These are phyloP conservation scores for Lactifluus rugatus DNA, from an alignment of 768 basidiomycete species.

Conservation along the genomic window DNA sequence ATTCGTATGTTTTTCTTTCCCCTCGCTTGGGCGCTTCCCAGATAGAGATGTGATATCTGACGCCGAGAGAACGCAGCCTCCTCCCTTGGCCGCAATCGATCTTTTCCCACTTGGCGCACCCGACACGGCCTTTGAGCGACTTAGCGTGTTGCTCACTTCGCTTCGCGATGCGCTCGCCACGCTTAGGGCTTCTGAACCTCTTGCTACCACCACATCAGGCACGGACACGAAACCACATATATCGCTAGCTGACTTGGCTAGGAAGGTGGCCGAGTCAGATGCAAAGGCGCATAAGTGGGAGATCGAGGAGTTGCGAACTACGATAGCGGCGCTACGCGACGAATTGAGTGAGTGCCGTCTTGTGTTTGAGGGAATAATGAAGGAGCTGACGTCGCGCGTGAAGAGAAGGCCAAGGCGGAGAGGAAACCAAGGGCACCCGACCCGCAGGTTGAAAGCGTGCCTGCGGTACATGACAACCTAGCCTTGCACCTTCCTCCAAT, in stretches of 20 bases:
- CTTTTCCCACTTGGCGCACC: constrained; percentile 25
- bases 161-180: constrained; percentile 22
- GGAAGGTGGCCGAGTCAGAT: constrained; percentile 18
- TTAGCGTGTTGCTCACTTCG: constrained; percentile 23
- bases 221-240: constrained; percentile 3
- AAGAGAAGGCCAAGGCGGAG: constrained; percentile 31
- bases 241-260: constrained; percentile 7
- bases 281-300: constrained; percentile 32
- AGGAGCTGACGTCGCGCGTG: background rate
- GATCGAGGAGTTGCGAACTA: constrained; percentile 38
- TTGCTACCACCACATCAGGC: background rate
- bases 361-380: background rate
- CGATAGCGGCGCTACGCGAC: constrained; percentile 40
- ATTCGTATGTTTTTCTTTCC: constrained; percentile 31
- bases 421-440: constrained; percentile 36
- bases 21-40: constrained; percentile 20
- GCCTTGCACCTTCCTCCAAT: constrained; percentile 18
- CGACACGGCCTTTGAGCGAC: constrained; percentile 22
- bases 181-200: background rate
- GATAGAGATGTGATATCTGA: background rate
- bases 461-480: background rate
- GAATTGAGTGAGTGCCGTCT: constrained; percentile 46
- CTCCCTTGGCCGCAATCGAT: constrained; percentile 18
- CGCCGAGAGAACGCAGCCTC: constrained; percentile 17
- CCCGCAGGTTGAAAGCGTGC: background rate